These are phyloP conservation scores for Ustilago tritici DNA, from an alignment of 1,284 basidiomycete genomes.

Conservation along the genomic window DNA sequence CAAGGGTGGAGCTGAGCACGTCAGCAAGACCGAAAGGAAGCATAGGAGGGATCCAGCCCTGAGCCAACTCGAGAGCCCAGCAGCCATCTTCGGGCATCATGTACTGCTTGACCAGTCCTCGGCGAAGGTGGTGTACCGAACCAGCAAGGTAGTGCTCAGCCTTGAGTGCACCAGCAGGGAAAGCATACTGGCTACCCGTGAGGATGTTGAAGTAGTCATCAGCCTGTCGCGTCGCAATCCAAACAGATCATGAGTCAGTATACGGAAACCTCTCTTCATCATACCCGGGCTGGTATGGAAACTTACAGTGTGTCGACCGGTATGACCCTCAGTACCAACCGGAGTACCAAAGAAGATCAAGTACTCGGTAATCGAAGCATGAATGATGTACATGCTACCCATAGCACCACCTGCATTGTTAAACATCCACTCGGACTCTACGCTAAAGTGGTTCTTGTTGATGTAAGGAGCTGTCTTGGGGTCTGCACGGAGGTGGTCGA, in stretches of 20 bases:
- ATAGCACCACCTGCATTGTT: constrained; percentile 99
- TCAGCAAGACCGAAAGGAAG: constrained; percentile 90
- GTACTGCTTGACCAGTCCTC: constrained; percentile 93
- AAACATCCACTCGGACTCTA: constrained; percentile 87
- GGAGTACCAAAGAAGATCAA: constrained; percentile 91
- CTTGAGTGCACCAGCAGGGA: constrained; percentile 81
- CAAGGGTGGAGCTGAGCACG: constrained; percentile 86
- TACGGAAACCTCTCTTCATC: not conserved
- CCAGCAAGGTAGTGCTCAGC: constrained; percentile 87
- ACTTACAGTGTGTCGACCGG: constrained; percentile 81
- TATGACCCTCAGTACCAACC: constrained; percentile 94
- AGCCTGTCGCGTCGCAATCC: constrained; percentile 71
- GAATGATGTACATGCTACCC: constrained; percentile 96
- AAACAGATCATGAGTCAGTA: not conserved
- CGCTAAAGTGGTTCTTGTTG: constrained; percentile 58
- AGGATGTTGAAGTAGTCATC: constrained; percentile 99
- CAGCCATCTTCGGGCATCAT: constrained; percentile 91
- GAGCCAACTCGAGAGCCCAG: constrained; percentile 93
- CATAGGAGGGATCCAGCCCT: constrained; percentile 74
- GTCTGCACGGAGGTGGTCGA: constrained; percentile 54
- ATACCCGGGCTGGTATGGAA: not conserved
- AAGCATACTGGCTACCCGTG: constrained; percentile 91
- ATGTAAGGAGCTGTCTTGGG: constrained; percentile 59
- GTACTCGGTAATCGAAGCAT: constrained; percentile 86
- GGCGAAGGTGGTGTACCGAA: constrained; percentile 82